Percentiles rank a stretch among this genome's conserved stretches.
Conservation (phyloP, 2,329 filamentous ascomycete genomes). For the Xylaria sp. region DNA sequence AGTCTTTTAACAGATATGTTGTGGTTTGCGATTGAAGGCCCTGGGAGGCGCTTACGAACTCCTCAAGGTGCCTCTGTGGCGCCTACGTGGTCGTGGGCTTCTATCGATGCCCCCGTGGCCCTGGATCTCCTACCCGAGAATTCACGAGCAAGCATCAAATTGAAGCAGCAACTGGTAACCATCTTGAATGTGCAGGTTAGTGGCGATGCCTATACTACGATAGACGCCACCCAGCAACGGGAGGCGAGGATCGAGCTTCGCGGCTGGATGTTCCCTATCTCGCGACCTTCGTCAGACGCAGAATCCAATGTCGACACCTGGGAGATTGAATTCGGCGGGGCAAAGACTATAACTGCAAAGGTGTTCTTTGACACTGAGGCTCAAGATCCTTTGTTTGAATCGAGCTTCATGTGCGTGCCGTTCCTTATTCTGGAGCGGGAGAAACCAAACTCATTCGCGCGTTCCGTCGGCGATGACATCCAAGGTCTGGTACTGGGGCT, state of each 20-base stretch:
- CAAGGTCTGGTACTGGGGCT: conserved; percentile 3
- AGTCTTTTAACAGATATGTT: conserved; percentile 1
- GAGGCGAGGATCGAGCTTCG: not conserved
- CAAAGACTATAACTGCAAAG: not conserved
- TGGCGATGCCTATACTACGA: not conserved
- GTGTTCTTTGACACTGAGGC: not conserved
- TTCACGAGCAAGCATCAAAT: not conserved
- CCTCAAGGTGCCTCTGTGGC: not conserved
- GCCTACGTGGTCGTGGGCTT: conserved; percentile 5
- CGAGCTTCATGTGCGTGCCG: conserved; percentile 1
- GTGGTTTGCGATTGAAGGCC: conserved; percentile 14
- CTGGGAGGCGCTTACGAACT: not conserved
- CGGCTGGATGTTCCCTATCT: not conserved
- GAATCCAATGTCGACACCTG: not conserved
- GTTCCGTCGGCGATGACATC: not conserved
- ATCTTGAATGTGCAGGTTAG: not conserved
- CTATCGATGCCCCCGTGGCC: not conserved
- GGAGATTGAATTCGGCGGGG: not conserved
- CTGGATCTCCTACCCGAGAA: conserved; percentile 5
- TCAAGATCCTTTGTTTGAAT: not conserved
- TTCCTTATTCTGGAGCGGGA: not conserved
- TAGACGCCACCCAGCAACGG: not conserved
- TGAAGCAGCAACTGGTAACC: conserved; percentile 1
- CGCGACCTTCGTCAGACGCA: not conserved
- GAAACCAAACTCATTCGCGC: too few relatives aligned